Percentiles rank a stretch among this genome's conserved stretches.
Evolutionary conservation across 495 filamentous ascomycete genomes (phyloP).

Genomic region (Penicillium steckii): DNA sequence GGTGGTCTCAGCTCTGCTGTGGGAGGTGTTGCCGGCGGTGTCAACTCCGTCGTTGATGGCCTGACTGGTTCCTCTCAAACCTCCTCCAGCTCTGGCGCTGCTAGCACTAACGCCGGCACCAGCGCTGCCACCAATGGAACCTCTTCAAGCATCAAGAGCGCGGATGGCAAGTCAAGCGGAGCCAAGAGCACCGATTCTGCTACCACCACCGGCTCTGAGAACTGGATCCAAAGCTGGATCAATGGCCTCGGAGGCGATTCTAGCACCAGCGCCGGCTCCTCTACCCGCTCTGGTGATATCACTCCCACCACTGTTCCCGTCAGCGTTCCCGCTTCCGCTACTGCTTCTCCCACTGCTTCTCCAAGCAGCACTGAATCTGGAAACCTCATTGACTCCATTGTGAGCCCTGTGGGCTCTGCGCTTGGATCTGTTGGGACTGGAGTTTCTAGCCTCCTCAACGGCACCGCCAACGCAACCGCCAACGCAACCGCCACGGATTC

Average conservation of each 20-base stretch:
- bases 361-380: constrained; percentile 5
- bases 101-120: constrained; percentile 2
- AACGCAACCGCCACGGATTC: neutral
- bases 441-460: constrained; percentile 6
- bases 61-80: neutral
- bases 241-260: neutral
- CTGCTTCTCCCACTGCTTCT: constrained; percentile 14
- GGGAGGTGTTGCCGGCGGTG: neutral
- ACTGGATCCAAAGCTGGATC: neutral
- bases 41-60: constrained; percentile 8
- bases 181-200: neutral
- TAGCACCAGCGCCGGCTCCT: constrained; percentile 1
- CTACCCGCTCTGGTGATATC: neutral
- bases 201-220: constrained; percentile 1
- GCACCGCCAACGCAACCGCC: neutral
- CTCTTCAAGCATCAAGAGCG: constrained; percentile 4
- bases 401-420: constrained; percentile 9
- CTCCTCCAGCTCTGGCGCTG: constrained; percentile 1
- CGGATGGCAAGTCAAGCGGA: neutral
- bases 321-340: constrained; percentile 24
- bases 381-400: constrained; percentile 6
- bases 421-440: too few species aligned
- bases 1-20: neutral
- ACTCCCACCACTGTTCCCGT: constrained; percentile 17
- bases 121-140: constrained; percentile 2